These are phyloP conservation scores for Cicer cuneatum DNA, from an alignment of 306 rosid species.

Conservation along the genomic window DNA sequence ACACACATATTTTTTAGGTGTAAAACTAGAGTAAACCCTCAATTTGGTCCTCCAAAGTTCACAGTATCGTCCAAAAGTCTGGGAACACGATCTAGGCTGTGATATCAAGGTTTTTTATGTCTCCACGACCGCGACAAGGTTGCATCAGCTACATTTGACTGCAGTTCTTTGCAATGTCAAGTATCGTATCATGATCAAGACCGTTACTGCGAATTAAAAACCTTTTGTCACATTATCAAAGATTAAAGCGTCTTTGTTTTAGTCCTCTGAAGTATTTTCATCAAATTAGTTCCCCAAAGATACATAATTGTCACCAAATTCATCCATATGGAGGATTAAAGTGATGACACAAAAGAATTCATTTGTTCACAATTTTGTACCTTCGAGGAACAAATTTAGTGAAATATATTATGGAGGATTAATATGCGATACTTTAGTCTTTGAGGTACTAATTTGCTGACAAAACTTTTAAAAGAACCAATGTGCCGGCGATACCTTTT, in stretches of 20 bases:
- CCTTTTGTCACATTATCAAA: neutral
- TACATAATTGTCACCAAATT: neutral
- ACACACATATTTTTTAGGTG: neutral
- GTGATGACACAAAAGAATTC: neutral
- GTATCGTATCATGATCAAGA: neutral
- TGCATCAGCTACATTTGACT: neutral
- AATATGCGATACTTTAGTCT: neutral
- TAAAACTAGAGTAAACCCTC: neutral
- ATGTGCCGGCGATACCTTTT: neutral
- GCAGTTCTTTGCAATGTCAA: neutral
- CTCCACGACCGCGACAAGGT: neutral
- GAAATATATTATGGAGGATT: neutral
- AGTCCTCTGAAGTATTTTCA: constrained; percentile 1
- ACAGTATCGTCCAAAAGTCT: neutral
- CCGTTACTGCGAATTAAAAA: neutral
- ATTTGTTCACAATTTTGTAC: neutral
- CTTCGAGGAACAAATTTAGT: neutral
- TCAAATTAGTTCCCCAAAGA: neutral
- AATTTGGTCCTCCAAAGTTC: neutral
- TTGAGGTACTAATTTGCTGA: neutral
- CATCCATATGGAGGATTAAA: neutral
- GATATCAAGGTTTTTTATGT: neutral
- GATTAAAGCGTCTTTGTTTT: neutral
- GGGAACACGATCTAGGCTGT: neutral
- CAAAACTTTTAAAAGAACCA: neutral